Base-by-base conservation (phyloP, 78 protist genomes). In the Dictyostelium capitatum region DNA sequence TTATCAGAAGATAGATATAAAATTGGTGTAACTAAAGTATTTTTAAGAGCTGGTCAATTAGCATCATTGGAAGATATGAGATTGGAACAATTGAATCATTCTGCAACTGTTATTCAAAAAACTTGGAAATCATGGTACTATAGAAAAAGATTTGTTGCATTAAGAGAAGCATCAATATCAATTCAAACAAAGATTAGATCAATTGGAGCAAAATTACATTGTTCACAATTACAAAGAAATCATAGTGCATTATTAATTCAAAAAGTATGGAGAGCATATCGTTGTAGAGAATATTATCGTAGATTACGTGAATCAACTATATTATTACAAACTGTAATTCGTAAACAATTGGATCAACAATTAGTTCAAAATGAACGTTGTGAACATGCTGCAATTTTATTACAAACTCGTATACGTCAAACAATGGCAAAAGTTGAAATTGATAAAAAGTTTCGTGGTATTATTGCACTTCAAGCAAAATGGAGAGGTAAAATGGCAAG, bases 401-500 rank as follows among this genome's bases (percentile, higher is more conserved):
- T 91, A 10, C 95, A 91, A 75, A 74, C 90, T 64, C 50, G 50
- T 6, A 91, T 91, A 9, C 50, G 95, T 23, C 43, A 84, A 2
- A n/a, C 47, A 1, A 9, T 69, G 30, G 79, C 79, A 2, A 67
- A 79, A 62, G 46, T 14, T 9, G 41, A 54, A 11, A 20, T 82
- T 0, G 77, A 54, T 0, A 41, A 28, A 2, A 57, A 17, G 3
- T 19, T 78, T 11, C n/a, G 54, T n/a, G 70, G 89, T 17, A 81
- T 91, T 57, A 43, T 91, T 15, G 4, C 25, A 12, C 4, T 91
- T 19, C 95, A 91, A 54, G 69, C 80, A 0, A 82, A 25, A 59
- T 91, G 95, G 95, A 91, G 95, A 83, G 70, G 74, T 19, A 91
- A 91, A 43, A n/a, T 91, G 90, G 95, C 95, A 1, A 51, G 82